Base-by-base conservation (phyloP, 352 stramenopile species). In the Saprolegnia diclina region DNA sequence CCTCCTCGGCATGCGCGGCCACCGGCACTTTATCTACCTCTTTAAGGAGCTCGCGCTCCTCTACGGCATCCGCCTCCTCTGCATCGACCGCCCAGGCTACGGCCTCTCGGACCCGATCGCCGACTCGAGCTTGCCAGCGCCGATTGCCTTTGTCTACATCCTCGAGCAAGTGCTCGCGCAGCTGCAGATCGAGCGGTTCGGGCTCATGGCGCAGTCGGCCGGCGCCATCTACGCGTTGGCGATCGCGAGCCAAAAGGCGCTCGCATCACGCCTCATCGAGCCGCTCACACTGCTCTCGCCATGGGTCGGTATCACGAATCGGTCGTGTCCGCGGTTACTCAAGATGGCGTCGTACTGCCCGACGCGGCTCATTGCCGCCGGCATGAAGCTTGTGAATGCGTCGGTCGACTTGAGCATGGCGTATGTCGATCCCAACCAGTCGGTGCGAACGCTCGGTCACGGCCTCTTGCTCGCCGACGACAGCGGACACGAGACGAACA, bases 1-100 rank as follows among this genome's bases (percentile, higher is more conserved):
- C 26, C 38, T 69, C 18, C 29, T 69, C n/a, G 63, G 63, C 38
- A 69, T 69, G 63, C 63, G 63, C 16, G 63, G 63, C 63, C 63
- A 69, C 46, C 63, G 63, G 11, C 54, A 61, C 42, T 52, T 61
- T 37, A 62, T 52, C 42, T 69, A 61, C 53, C 26, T 69, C n/a
- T 69, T 61, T 38, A 69, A 61, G 29, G 54, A 69, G 14, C 53
- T 69, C 10, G 63, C 63, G 29, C 19, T 21, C 50, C 37, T 45
- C 19, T 52, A 69, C 18, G 45, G 45, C 19, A 59, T 69, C 38
- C 63, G 63, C 21, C 63, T 69, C 32, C 32, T 69, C n/a, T 69
- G 63, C 45, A 53, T 69, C 42, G 63, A 69, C 22, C 45, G 63
- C 16, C 63, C 63, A 2, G 63, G 63, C 7, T 69, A 69, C 53